Percentiles rank a stretch among this genome's conserved stretches.
phyloP scores from a whole-genome alignment of 2,329 filamentous ascomycete genomes.

The Scolecobasidium constrictum region DNA sequence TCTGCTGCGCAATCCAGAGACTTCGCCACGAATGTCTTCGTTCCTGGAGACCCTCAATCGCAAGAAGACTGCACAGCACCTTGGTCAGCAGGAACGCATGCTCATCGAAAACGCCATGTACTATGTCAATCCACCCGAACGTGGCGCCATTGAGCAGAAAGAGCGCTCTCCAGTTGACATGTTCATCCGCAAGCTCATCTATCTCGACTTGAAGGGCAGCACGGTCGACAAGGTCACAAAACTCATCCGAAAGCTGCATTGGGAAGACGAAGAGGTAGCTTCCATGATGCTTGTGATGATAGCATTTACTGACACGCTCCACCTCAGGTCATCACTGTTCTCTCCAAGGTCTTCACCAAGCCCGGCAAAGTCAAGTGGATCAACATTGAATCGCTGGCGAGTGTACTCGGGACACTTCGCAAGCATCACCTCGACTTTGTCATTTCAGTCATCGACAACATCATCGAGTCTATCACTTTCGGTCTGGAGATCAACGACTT shows the following conservation, averaged over 20 bases:
- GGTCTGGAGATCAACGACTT: constrained; percentile 95
- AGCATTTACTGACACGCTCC: constrained; percentile 2
- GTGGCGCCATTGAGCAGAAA: constrained; percentile 91
- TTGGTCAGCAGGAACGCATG: constrained; percentile 94
- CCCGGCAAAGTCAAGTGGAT: constrained; percentile 96
- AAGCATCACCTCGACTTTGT: constrained; percentile 88
- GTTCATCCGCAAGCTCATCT: constrained; percentile 86
- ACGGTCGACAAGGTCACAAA: constrained; percentile 91
- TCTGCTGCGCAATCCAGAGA: constrained; percentile 83
- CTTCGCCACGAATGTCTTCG: constrained; percentile 81
- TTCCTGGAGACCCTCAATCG: constrained; percentile 91
- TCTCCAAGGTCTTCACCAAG: constrained; percentile 90
- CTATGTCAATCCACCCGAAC: constrained; percentile 90
- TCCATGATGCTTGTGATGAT: constrained; percentile 1
- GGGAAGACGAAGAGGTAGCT: constrained; percentile 77
- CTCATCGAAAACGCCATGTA: constrained; percentile 97
- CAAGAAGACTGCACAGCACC: constrained; percentile 91
- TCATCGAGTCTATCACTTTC: constrained; percentile 77
- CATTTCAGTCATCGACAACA: constrained; percentile 80
- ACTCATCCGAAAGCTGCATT: constrained; percentile 89
- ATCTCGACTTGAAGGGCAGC: constrained; percentile 85
- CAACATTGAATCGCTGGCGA: constrained; percentile 87
- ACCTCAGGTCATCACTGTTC: constrained; percentile 53
- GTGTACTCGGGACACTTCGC: constrained; percentile 78
- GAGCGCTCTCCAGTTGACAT: constrained; percentile 88